Evolutionary conservation across 2,329 filamentous ascomycete genomes (phyloP), one percentile per base, ranked within the genome.

Genomic region (Eurotiales sp.): DNA sequence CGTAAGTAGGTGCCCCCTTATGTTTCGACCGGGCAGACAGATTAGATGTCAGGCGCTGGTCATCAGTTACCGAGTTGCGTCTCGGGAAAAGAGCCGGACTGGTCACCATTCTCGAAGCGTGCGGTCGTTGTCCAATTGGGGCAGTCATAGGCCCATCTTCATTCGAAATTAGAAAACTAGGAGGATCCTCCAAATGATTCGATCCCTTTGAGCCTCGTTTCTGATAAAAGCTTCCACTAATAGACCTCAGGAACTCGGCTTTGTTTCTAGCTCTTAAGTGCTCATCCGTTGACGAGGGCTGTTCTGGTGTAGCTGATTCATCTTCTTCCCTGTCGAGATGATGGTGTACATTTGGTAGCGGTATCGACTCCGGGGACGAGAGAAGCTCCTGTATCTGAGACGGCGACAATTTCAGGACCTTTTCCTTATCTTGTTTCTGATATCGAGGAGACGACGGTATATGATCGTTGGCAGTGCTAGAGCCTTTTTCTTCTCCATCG

Each of bases 341-440:
- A 14, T 51, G 22, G 3, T 54, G 49, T 5, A 72, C 66, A 12
- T 69, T 60, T 21, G 72, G 70, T 7, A 77, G 51, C 7, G 77
- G 74, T 10, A 79, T 63, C 36, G 74, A 78, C 11, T 74, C 68
- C 6, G 76, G 74, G 8, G 77, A 76, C 14, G 70, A 50, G 11
- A 75, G 76, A 39, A 80, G 67, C 34, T 78, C 75, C 21, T 76
- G 68, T 4, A 80, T 73, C 59, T 78, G 70, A 23, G 69, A 70
- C 3, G 73, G 72, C 4, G 77, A 79, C 27, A 80, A 65, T 58
- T 77, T 79, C 47, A 77, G 62, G 3, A 73, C 60, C 54, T 67
- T 50, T 25, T 50, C 72, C n/a, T 74, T 59, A 15, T 52, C 55
- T 37, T 49, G 32, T n/a, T 44, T 53, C n/a, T 25, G 39, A n/a